These are phyloP conservation scores for Sphaerulina vaccinii DNA, from an alignment of 2,329 filamentous ascomycete species.

Conservation along the genomic window DNA sequence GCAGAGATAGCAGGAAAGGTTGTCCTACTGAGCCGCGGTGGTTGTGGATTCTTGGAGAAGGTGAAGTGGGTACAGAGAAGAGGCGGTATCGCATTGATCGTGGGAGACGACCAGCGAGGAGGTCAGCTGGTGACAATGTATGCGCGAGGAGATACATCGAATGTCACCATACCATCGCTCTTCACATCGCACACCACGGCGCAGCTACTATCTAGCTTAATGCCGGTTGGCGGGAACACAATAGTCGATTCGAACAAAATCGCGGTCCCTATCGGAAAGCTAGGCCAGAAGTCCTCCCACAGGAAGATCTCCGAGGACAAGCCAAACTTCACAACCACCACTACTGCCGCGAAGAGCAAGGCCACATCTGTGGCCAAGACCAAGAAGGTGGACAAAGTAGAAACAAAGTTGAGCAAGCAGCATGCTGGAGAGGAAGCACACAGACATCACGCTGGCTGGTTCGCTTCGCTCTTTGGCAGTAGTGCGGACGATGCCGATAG, in stretches of 20 bases:
- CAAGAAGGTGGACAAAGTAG: constrained; percentile 15
- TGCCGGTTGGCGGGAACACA: constrained; percentile 59
- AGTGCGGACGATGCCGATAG: constrained; percentile 42
- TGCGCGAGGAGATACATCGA: constrained; percentile 92
- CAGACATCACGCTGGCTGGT: constrained; percentile 38
- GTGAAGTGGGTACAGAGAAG: constrained; percentile 94
- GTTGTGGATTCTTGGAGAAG: constrained; percentile 95
- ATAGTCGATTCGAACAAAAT: constrained; percentile 50
- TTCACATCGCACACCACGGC: constrained; percentile 96
- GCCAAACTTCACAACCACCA: constrained; percentile 32
- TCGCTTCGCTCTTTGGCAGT: constrained; percentile 44
- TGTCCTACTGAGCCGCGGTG: constrained; percentile 84
- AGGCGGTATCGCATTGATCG: constrained; percentile 84
- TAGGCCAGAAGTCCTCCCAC: constrained; percentile 21
- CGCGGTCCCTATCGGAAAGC: constrained; percentile 42
- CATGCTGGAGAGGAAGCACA: constrained; percentile 13
- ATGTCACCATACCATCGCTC: constrained; percentile 87
- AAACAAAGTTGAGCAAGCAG: constrained; percentile 31
- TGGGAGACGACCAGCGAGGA: constrained; percentile 88
- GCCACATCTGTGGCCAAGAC: constrained; percentile 20
- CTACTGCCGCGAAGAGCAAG: constrained; percentile 25
- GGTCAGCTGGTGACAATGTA: constrained; percentile 96
- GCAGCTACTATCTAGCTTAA: constrained; percentile 83
- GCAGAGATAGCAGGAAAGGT: constrained; percentile 93
- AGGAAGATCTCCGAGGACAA: constrained; percentile 24